Conservation (phyloP, 305 asterid species). For the Fraxinus nigra region DNA sequence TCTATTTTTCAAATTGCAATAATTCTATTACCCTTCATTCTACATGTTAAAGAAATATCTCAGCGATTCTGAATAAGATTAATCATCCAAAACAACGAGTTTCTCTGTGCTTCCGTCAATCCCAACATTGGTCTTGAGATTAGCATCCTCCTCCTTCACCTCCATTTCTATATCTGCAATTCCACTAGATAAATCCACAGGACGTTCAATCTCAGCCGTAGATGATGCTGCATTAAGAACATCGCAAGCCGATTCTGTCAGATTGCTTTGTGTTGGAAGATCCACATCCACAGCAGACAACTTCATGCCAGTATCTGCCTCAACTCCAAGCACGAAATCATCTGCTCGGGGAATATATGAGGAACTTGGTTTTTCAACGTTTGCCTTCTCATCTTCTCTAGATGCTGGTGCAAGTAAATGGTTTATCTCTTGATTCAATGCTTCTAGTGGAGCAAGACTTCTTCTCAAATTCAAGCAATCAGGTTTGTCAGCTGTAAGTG, state of each 20-base stretch:
- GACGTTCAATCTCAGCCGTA: conserved; percentile 7
- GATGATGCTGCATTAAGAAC: not conserved
- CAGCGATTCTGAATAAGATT: not conserved
- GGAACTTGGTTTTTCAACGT: conserved; percentile 25
- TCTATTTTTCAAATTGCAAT: not conserved
- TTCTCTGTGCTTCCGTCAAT: not conserved
- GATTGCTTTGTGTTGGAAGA: not conserved
- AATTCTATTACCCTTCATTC: not conserved
- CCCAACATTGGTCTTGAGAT: not conserved
- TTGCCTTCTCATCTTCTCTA: conserved; percentile 18
- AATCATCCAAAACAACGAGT: conserved; percentile 16
- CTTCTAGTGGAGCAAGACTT: conserved; percentile 46
- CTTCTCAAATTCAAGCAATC: conserved; percentile 44
- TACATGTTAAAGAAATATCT: not conserved
- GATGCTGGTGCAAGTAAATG: conserved; percentile 46
- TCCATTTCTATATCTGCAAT: conserved; percentile 25
- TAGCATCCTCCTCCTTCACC: conserved; percentile 9
- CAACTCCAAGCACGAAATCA: conserved; percentile 18
- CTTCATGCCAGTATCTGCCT: conserved; percentile 18
- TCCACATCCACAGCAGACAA: conserved; percentile 10
- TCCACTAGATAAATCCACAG: conserved; percentile 18
- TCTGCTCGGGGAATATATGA: conserved; percentile 16
- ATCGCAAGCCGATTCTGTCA: conserved; percentile 17
- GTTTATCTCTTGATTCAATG: conserved; percentile 41
- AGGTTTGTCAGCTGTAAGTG: conserved; percentile 28